Base-by-base conservation (phyloP, 2,329 filamentous ascomycete genomes). In the Aspergillus costaricaensis region DNA sequence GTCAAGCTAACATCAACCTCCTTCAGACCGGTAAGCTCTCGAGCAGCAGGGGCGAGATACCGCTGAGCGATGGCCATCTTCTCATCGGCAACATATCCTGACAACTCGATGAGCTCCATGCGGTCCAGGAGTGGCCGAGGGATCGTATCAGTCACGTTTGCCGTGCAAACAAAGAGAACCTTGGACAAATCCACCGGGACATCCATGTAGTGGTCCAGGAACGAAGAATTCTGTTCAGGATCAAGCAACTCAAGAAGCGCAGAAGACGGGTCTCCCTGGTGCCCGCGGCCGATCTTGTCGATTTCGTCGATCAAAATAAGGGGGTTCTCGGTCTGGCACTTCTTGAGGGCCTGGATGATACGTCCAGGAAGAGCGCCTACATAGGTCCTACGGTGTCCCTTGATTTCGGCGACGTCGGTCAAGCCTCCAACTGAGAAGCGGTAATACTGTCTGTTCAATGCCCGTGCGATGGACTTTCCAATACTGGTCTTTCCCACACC, bases 401-500 rank as follows among this genome's bases (percentile, higher is more conserved):
- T 99, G 83, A 99, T 98, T 76, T 99, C 95, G 17, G 95, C 95
- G 65, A 99, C 96, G 77, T 99, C 95, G 4, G 94, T 96, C 67
- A 99, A 84, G 68, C 95, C 95, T 73, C 95, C 95, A 8, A 99
- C 95, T 72, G 93, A 97, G 83, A 99, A 99, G 68, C 95, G 87
- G 81, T 99, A 99, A 81, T 99, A 99, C 73, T 99, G 89, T 61
- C 96, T 85, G 79, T 97, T 97, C 60, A 99, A 81, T 27, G 95
- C 96, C 58, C 94, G 87, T 15, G 95, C 95, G 70, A 99, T 97
- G 0, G 93, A 98, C 77, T 99, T 99, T 74, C 95, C 95, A 67
- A 99, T 99, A 76, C 93, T 97, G 2, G 95, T 99, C 83, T 99
- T 99, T 70, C 95, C 95, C 25, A 99, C 95, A 81, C 95, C 95